phyloP scores from a whole-genome alignment of 306 rosid genomes.

The Malus asiatica region DNA sequence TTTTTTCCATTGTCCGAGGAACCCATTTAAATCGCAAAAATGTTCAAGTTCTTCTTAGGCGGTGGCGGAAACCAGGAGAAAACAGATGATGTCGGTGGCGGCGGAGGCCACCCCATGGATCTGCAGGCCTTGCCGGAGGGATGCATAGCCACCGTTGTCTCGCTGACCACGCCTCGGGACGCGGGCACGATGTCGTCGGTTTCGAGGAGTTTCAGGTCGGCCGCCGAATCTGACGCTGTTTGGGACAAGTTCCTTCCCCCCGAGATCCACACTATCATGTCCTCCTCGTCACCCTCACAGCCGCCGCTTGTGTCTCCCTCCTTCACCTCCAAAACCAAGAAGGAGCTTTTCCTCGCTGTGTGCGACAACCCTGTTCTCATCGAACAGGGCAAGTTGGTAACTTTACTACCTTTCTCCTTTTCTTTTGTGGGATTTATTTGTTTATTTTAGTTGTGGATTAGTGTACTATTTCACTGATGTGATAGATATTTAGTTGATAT shows the following conservation, averaged over 20 bases:
- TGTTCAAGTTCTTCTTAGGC: neutral
- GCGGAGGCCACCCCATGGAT: neutral
- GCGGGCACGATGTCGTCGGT: constrained; percentile 44
- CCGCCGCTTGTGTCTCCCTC: neutral
- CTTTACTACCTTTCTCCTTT: neutral
- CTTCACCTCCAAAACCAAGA: constrained; percentile 34
- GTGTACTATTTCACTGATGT: too few species aligned
- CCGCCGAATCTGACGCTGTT: constrained; percentile 64
- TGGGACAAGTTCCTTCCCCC: constrained; percentile 68
- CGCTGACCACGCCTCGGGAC: constrained; percentile 61
- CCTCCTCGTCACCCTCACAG: neutral
- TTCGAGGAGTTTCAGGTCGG: constrained; percentile 55
- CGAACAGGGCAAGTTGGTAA: constrained; percentile 55
- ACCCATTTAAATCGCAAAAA: neutral
- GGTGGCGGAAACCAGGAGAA: neutral
- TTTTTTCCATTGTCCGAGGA: neutral
- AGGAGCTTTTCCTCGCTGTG: constrained; percentile 43
- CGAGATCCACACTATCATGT: constrained; percentile 23
- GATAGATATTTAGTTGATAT: too few species aligned
- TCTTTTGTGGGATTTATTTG: neutral
- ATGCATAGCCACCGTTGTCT: constrained; percentile 54
- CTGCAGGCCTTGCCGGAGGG: constrained; percentile 52
- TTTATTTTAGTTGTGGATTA: too few species aligned
- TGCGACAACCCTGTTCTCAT: constrained; percentile 45
- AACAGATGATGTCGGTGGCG: neutral